A percentile compares a stretch with the other conserved stretches of the same genome.
These are phyloP conservation scores for Xenosphaeropsis pyriputrescens DNA, from an alignment of 2,329 filamentous ascomycete genomes.

Conservation along the genomic window DNA sequence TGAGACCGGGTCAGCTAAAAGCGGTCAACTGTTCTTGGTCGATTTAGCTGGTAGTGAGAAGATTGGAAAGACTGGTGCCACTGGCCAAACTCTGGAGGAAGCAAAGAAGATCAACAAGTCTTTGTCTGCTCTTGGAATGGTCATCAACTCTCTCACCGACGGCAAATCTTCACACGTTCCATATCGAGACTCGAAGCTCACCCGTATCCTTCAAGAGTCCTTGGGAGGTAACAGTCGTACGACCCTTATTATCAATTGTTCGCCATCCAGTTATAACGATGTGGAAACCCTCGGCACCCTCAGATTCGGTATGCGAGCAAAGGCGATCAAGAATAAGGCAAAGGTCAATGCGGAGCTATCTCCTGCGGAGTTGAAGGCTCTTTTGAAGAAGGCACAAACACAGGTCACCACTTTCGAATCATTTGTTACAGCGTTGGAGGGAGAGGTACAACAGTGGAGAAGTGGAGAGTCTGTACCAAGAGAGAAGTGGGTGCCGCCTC, in stretches of 20 bases:
- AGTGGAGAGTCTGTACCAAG: slow-evolving; percentile 76
- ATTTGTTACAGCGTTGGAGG: slow-evolving; percentile 73
- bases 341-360: slow-evolving; percentile 99
- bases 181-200: slow-evolving; percentile 96
- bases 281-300: slow-evolving; percentile 84
- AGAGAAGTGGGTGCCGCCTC: slow-evolving; percentile 68
- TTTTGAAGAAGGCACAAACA: slow-evolving; percentile 83
- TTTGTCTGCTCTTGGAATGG: slow-evolving; percentile 94
- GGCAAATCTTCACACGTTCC: slow-evolving; percentile 94
- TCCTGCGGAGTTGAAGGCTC: slow-evolving; percentile 81
- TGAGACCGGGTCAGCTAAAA: slow-evolving; percentile 90
- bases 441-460: slow-evolving; percentile 78
- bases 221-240: slow-evolving; percentile 95
- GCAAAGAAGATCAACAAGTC: slow-evolving; percentile 99
- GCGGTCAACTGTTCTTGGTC: slow-evolving; percentile 90
- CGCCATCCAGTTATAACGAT: slow-evolving; percentile 97
- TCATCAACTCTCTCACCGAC: slow-evolving; percentile 94
- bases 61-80: slow-evolving; percentile 95
- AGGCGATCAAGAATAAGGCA: slow-evolving; percentile 99
- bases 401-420: slow-evolving; percentile 80
- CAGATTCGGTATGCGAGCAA: slow-evolving; percentile 88
- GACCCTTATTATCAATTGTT: slow-evolving; percentile 98
- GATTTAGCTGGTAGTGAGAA: slow-evolving; percentile 98
- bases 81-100: slow-evolving; percentile 91
- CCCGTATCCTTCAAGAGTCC: slow-evolving; percentile 91